These are phyloP conservation scores for Orbilia oligospora DNA, from an alignment of 2,329 filamentous ascomycete species.

Conservation along the genomic window DNA sequence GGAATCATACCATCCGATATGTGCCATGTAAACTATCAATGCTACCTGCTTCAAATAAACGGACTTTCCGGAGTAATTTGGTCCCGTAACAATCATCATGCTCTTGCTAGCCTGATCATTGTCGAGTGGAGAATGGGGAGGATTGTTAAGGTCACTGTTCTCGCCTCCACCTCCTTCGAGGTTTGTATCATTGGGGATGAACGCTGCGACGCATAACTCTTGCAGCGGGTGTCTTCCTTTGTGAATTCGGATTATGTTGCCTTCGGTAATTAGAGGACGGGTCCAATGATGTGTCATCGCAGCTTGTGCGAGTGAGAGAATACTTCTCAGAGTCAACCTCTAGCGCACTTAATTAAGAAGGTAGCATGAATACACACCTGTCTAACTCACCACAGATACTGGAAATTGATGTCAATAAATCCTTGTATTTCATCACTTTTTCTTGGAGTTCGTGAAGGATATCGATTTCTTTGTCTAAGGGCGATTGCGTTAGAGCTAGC, in stretches of 20 bases:
- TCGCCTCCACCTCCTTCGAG: constrained; percentile 74
- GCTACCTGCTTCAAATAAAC: constrained; percentile 92
- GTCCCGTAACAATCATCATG: constrained; percentile 87
- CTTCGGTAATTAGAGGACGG: constrained; percentile 77
- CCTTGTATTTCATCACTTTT: constrained; percentile 78
- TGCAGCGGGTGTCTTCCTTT: constrained; percentile 82
- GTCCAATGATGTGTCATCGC: constrained; percentile 81
- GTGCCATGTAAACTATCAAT: constrained; percentile 90
- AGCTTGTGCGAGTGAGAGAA: constrained; percentile 83
- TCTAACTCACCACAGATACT: constrained; percentile 89
- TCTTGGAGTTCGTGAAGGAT: constrained; percentile 84
- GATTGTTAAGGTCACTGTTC: constrained; percentile 21
- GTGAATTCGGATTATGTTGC: constrained; percentile 80
- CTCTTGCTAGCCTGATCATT: constrained; percentile 70
- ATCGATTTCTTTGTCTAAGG: constrained; percentile 85
- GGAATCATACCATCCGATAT: constrained; percentile 76
- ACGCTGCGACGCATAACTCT: constrained; percentile 83
- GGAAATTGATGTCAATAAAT: constrained; percentile 77
- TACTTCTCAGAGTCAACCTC: constrained; percentile 68
- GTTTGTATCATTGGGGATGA: constrained; percentile 85
- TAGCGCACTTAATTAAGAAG: not conserved
- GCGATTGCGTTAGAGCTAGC: constrained; percentile 25
- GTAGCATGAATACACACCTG: constrained; percentile 68
- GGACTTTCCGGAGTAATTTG: constrained; percentile 97
- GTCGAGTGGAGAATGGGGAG: not conserved